These are phyloP conservation scores for Solanum lignicaule DNA, from an alignment of 257 asterid species.

Conservation along the genomic window DNA sequence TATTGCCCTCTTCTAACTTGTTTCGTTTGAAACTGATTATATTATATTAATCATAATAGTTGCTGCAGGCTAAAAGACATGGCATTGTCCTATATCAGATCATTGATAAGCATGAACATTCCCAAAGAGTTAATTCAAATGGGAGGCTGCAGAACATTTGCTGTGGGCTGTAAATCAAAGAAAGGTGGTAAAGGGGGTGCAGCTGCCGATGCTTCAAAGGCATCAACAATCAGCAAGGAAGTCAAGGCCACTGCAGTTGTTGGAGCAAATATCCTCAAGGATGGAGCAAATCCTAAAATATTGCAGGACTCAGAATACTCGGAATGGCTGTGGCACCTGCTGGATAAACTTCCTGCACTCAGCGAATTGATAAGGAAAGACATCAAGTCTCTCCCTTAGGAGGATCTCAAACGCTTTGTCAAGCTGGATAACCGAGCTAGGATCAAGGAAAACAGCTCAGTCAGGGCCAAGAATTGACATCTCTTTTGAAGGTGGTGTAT, in stretches of 20 bases:
- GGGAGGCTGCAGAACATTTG: not conserved
- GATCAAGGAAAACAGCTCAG: slow-evolving; percentile 77
- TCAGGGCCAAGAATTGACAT: slow-evolving; percentile 36
- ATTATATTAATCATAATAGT: not conserved
- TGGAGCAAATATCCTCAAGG: not conserved
- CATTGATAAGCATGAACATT: not conserved
- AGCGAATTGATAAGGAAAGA: not conserved
- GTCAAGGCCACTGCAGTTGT: not conserved
- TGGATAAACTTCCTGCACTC: not conserved
- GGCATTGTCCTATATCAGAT: not conserved
- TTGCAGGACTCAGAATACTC: not conserved
- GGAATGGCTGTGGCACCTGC: not conserved
- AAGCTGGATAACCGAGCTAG: slow-evolving; percentile 85
- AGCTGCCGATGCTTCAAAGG: not conserved
- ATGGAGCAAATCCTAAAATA: not conserved
- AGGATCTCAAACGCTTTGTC: slow-evolving; percentile 16
- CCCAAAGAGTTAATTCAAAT: not conserved
- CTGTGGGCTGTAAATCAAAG: not conserved
- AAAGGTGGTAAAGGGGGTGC: not conserved
- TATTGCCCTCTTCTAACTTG: not conserved
- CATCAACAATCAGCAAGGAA: not conserved
- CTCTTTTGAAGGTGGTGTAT: not conserved
- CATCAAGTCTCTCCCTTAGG: not conserved
- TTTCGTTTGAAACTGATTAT: not conserved
- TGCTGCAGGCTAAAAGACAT: not conserved